These are phyloP conservation scores for Pontederia paniculata DNA, from an alignment of 176 grass and related monocot genomes.

Conservation along the genomic window DNA sequence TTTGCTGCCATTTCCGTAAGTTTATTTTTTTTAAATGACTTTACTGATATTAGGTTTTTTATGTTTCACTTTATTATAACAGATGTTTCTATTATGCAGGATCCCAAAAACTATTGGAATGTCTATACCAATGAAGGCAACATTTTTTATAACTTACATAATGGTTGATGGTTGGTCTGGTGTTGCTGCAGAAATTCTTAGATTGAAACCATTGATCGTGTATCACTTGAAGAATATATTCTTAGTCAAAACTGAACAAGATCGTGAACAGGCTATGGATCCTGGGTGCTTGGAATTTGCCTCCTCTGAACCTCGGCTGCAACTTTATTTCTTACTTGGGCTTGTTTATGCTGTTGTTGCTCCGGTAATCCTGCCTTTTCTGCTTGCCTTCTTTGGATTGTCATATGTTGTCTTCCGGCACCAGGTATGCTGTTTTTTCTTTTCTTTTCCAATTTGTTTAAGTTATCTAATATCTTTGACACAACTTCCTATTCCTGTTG, in stretches of 20 bases:
- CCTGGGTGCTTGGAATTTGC: constrained; percentile 81
- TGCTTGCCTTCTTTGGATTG: constrained; percentile 79
- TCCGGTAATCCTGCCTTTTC: constrained; percentile 84
- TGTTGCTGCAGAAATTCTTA: constrained; percentile 77
- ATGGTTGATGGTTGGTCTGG: constrained; percentile 98
- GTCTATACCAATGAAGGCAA: constrained; percentile 92
- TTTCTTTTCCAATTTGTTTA: not conserved
- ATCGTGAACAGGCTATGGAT: constrained; percentile 81
- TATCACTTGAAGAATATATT: constrained; percentile 92
- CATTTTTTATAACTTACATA: constrained; percentile 92
- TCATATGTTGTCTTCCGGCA: constrained; percentile 93
- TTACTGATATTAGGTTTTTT: no score
- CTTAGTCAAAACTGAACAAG: constrained; percentile 77
- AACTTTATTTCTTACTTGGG: constrained; percentile 87
- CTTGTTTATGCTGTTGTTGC: constrained; percentile 84
- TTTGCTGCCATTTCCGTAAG: no score
- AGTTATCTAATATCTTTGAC: not conserved
- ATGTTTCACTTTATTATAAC: not conserved
- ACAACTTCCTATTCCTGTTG: not conserved
- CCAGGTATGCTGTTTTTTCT: constrained; percentile 44
- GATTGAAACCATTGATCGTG: constrained; percentile 66
- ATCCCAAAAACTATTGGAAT: constrained; percentile 81
- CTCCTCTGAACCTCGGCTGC: constrained; percentile 67
- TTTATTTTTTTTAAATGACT: no score
- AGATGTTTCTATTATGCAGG: constrained; percentile 24